These are phyloP conservation scores for Apostasia ramifera DNA, from an alignment of 106 monocot genomes.

Conservation along the genomic window DNA sequence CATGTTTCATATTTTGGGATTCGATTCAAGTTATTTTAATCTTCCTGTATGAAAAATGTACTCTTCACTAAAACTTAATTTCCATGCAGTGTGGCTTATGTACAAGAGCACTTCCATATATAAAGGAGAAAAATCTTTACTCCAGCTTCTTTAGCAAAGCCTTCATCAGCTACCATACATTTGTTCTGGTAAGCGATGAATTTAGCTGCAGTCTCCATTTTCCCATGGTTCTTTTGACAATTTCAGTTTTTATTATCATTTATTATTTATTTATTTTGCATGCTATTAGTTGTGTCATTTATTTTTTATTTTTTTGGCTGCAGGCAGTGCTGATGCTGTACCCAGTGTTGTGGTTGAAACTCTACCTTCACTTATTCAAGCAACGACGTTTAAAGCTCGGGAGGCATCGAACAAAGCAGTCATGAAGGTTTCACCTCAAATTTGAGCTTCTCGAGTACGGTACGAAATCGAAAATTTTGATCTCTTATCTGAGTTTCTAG, in stretches of 20 bases:
- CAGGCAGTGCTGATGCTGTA: constrained; percentile 62
- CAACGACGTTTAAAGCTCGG: constrained; percentile 61
- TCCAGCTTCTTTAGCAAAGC: constrained; percentile 44
- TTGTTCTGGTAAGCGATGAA: constrained; percentile 39
- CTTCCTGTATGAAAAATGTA: neutral
- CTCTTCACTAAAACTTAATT: constrained; percentile 2
- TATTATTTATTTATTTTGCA: neutral
- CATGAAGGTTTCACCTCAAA: neutral
- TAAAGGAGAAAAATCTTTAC: constrained; percentile 64
- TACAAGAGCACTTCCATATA: constrained; percentile 71
- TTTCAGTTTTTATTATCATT: neutral
- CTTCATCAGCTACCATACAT: constrained; percentile 53
- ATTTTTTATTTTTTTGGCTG: neutral
- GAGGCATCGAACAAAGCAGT: constrained; percentile 32
- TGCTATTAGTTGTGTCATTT: neutral
- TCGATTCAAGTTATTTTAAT: too few species aligned
- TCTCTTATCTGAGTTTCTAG: too few species aligned
- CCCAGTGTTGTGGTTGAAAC: constrained; percentile 74
- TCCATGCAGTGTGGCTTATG: constrained; percentile 69
- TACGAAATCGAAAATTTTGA: too few species aligned
- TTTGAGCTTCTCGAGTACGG: too few species aligned
- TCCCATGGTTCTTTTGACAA: too few species aligned
- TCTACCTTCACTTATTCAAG: constrained; percentile 82
- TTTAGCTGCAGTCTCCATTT: neutral
- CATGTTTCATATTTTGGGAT: too few species aligned